These are phyloP conservation scores for Clavispora carvajalis DNA, from an alignment of 805 yeast species.

Conservation along the genomic window DNA sequence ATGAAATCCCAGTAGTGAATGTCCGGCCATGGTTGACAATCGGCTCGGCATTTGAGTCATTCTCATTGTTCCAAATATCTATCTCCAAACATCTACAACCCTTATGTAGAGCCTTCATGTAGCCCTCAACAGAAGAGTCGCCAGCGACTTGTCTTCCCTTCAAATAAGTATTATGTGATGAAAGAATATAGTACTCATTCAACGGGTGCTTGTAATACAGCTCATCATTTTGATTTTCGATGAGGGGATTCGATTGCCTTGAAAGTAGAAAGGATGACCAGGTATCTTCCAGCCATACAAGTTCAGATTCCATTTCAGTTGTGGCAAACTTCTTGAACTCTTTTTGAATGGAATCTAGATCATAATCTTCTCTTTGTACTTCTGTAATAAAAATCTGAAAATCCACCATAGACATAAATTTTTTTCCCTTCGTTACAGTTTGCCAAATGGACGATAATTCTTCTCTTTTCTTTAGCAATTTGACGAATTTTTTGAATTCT, in stretches of 20 bases:
- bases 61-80: conserved; percentile 82
- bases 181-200: conserved; percentile 82
- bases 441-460: conserved; percentile 57
- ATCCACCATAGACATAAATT: conserved; percentile 17
- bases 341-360: conserved; percentile 22
- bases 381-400: conserved; percentile 38
- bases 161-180: conserved; percentile 92
- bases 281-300: conserved; percentile 3
- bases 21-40: conserved; percentile 87
- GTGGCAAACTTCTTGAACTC: conserved; percentile 23
- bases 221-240: conserved; percentile 4
- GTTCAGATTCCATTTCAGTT: conserved; percentile 9
- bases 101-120: conserved; percentile 76
- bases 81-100: conserved; percentile 96
- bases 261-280: conserved; percentile 8
- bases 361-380: conserved; percentile 43
- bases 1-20: conserved; percentile 67
- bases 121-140: conserved; percentile 83
- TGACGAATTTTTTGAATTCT: conserved; percentile 74
- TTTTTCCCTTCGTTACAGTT: conserved; percentile 16
- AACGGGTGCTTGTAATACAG: conserved; percentile 48
- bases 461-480: conserved; percentile 54
- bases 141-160: conserved; percentile 86
- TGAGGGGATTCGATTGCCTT: conserved; percentile 6
- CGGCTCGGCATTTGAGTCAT: conserved; percentile 57